phyloP scores from a whole-genome alignment of 1,139 yeast species.

The Scheffersomyces parashehatae region DNA sequence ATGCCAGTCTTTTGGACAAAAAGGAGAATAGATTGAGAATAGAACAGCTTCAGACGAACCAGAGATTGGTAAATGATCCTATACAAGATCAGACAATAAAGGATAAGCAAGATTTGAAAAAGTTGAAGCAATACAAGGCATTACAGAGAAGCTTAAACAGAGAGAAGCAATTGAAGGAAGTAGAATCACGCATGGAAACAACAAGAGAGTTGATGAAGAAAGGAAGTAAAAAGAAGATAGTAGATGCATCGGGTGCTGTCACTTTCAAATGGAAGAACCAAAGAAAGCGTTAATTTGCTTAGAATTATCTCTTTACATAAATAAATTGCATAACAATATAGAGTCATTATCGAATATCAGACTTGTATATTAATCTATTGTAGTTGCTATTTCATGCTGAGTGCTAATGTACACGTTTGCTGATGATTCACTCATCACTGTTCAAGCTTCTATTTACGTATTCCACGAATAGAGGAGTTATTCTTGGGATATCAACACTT shows the following conservation, averaged over 20 bases:
- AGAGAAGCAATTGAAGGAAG: slow-evolving; percentile 62
- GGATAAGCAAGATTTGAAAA: slow-evolving; percentile 52
- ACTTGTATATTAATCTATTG: too few species aligned
- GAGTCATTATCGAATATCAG: too few species aligned
- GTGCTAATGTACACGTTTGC: too few species aligned
- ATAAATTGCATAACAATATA: not conserved
- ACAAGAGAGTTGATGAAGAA: slow-evolving; percentile 89
- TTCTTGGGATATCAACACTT: slow-evolving; percentile 64
- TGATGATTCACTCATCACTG: slow-evolving; percentile 14
- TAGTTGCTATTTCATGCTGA: too few species aligned
- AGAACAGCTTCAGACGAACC: slow-evolving; percentile 55
- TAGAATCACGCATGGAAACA: slow-evolving; percentile 70
- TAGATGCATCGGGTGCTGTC: slow-evolving; percentile 62
- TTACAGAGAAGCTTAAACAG: slow-evolving; percentile 65
- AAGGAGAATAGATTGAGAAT: slow-evolving; percentile 72
- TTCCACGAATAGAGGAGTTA: slow-evolving; percentile 70
- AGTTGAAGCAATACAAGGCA: slow-evolving; percentile 56
- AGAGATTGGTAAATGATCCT: slow-evolving; percentile 26
- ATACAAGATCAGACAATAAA: slow-evolving; percentile 33
- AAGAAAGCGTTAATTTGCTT: slow-evolving; percentile 58
- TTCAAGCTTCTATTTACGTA: slow-evolving; percentile 60
- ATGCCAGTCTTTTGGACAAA: slow-evolving; percentile 57
- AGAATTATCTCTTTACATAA: slow-evolving; percentile 2
- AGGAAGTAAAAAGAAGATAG: slow-evolving; percentile 79
- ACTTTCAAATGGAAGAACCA: slow-evolving; percentile 86